Percentiles rank a stretch among this genome's conserved stretches.
Conservation (phyloP, 2,329 filamentous ascomycete species). For the Orbilia brochopaga region DNA sequence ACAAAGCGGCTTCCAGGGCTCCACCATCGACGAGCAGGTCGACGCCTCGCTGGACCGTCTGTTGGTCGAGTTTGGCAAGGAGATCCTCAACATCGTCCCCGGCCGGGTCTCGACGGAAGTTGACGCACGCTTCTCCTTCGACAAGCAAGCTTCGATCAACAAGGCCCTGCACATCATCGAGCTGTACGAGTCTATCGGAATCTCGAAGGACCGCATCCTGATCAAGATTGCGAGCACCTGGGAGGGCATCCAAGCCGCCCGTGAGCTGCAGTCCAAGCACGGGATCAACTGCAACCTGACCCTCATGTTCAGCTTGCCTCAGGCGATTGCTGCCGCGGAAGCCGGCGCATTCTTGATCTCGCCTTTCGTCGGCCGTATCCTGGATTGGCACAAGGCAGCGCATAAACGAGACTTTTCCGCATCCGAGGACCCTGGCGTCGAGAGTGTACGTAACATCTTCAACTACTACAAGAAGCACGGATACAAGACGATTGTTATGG, state of each 20-base stretch:
- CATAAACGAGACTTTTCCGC: constrained; percentile 92
- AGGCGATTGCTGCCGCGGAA: constrained; percentile 96
- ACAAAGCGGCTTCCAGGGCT: constrained; percentile 59
- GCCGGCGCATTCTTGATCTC: constrained; percentile 97
- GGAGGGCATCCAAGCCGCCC: constrained; percentile 98
- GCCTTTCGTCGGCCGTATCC: constrained; percentile 97
- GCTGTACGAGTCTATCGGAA: constrained; percentile 92
- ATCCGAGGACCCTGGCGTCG: constrained; percentile 93
- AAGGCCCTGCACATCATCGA: constrained; percentile 98
- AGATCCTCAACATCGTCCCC: constrained; percentile 95
- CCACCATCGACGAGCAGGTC: constrained; percentile 77
- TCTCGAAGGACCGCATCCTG: constrained; percentile 89
- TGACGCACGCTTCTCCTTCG: constrained; percentile 93
- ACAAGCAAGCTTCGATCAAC: constrained; percentile 85
- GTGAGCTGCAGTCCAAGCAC: constrained; percentile 94
- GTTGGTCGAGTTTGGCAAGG: constrained; percentile 95
- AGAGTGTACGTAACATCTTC: constrained; percentile 91
- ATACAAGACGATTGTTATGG: constrained; percentile 99
- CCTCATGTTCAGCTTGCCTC: constrained; percentile 93
- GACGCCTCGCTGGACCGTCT: constrained; percentile 90
- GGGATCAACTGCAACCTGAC: constrained; percentile 98
- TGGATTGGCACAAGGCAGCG: constrained; percentile 98
- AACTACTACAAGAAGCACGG: constrained; percentile 99
- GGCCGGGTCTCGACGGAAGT: constrained; percentile 99
- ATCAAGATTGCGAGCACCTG: constrained; percentile 99